Conservation (phyloP, 2,329 filamentous ascomycete species). For the Ophiostoma sp. region DNA sequence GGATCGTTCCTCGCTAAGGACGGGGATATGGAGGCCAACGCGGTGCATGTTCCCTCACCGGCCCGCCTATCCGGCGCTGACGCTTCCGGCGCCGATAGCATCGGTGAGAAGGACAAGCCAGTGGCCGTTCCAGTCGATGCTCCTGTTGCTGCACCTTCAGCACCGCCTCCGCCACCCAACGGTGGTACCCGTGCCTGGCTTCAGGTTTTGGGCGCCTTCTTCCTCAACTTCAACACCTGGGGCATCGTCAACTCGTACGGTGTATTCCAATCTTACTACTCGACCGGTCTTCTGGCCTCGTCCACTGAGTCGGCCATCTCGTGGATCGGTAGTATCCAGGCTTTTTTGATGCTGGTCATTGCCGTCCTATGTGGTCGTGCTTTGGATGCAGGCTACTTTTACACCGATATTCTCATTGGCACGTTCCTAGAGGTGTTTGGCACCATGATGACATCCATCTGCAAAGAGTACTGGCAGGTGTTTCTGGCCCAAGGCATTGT, state of each 20-base stretch:
- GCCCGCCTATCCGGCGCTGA: neutral
- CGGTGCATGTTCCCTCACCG: neutral
- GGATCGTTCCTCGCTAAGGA: conserved; percentile 7
- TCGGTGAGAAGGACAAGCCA: conserved; percentile 20
- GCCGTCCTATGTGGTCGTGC: conserved; percentile 48
- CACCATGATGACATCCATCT: conserved; percentile 45
- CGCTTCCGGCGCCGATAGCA: neutral
- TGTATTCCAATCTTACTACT: conserved; percentile 24
- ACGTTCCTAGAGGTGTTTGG: conserved; percentile 47
- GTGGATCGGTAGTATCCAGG: conserved; percentile 51
- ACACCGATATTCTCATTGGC: conserved; percentile 44
- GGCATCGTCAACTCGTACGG: conserved; percentile 23
- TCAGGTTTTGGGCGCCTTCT: conserved; percentile 27
- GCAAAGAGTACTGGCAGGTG: conserved; percentile 49
- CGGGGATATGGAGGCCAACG: neutral
- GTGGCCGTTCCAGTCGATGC: neutral
- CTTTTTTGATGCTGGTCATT: conserved; percentile 46
- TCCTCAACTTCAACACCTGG: conserved; percentile 28
- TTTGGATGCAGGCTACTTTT: conserved; percentile 50
- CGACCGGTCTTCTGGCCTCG: conserved; percentile 14
- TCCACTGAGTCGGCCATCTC: conserved; percentile 38
- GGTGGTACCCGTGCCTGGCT: conserved; percentile 26
- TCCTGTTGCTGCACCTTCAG: neutral
- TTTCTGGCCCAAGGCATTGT: conserved; percentile 58
- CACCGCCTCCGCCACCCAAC: conserved; percentile 22